Evolutionary conservation across 768 basidiomycete genomes (phyloP).

Genomic region (Sporobolomyces phaffii): DNA sequence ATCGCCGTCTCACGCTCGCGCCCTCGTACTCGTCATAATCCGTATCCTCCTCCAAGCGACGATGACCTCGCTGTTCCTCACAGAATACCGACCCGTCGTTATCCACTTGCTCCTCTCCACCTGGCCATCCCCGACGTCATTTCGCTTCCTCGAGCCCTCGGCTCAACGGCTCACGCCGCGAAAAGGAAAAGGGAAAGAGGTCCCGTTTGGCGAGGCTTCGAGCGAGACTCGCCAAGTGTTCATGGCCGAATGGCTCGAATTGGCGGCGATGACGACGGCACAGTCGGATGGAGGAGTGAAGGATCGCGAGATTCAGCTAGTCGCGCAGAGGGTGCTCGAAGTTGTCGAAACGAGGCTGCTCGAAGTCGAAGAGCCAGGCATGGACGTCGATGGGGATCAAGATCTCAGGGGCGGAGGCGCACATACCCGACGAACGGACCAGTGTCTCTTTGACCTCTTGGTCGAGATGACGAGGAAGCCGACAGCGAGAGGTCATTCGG

Average conservation of each 20-base stretch:
- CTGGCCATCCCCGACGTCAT: slow-evolving; percentile 13
- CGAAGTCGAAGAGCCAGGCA: not conserved
- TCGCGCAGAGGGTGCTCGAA: not conserved
- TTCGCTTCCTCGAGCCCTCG: not conserved
- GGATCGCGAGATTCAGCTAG: not conserved
- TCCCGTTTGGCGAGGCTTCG: not conserved
- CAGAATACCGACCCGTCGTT: slow-evolving; percentile 10
- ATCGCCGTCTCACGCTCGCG: slow-evolving; percentile 5
- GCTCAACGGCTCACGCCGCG: not conserved
- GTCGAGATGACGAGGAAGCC: not conserved
- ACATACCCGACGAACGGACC: too few species aligned
- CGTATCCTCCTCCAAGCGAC: slow-evolving; percentile 16
- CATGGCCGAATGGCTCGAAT: not conserved
- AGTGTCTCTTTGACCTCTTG: not conserved
- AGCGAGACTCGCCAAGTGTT: not conserved
- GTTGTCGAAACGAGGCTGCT: not conserved
- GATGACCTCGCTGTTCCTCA: slow-evolving; percentile 1
- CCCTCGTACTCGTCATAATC: slow-evolving; percentile 10
- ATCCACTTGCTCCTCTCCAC: slow-evolving; percentile 10
- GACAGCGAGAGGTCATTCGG: too few species aligned
- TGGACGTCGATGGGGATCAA: not conserved
- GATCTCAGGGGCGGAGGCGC: too few species aligned
- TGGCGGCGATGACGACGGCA: not conserved
- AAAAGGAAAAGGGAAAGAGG: slow-evolving; percentile 21
- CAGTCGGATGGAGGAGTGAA: not conserved